These are phyloP conservation scores for Pseudopyrenochaeta lycopersici DNA, from an alignment of 2,329 filamentous ascomycete genomes.

Conservation along the genomic window DNA sequence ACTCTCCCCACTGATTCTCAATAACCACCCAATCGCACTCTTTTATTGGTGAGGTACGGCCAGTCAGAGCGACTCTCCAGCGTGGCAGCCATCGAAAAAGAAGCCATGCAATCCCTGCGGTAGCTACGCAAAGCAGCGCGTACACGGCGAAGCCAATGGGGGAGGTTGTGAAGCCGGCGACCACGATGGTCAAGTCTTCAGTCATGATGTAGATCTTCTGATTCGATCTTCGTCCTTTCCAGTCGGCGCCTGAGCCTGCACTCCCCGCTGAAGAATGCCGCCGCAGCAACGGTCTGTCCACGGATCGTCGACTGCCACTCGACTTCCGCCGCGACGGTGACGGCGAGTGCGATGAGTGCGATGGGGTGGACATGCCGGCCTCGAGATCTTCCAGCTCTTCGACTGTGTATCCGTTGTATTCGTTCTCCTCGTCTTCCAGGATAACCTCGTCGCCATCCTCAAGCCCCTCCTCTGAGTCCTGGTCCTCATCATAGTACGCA, in stretches of 20 bases:
- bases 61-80: slow-evolving; percentile 82
- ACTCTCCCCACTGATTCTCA: slow-evolving; percentile 97
- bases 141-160: slow-evolving; percentile 74
- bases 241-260: slow-evolving; percentile 67
- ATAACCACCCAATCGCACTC: slow-evolving; percentile 91
- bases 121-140: slow-evolving; percentile 72
- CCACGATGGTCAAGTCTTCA: slow-evolving; percentile 92
- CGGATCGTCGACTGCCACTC: slow-evolving; percentile 68
- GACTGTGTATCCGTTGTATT: slow-evolving; percentile 46
- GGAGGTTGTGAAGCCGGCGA: slow-evolving; percentile 89
- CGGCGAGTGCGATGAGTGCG: slow-evolving; percentile 32
- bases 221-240: slow-evolving; percentile 69
- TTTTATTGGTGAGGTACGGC: slow-evolving; percentile 72
- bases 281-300: slow-evolving; percentile 71
- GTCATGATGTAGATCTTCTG: slow-evolving; percentile 95
- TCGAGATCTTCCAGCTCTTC: slow-evolving; percentile 63
- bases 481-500: slow-evolving; percentile 80
- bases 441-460: slow-evolving; percentile 48
- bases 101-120: slow-evolving; percentile 81
- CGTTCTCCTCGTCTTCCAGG: slow-evolving; percentile 40
- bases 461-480: slow-evolving; percentile 58
- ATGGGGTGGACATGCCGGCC: slow-evolving; percentile 32
- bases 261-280: slow-evolving; percentile 76
- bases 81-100: slow-evolving; percentile 88
- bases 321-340: slow-evolving; percentile 64